These are phyloP conservation scores for Mucor lusitanicus DNA, from an alignment of 371 early-diverging fungal genomes.

Conservation along the genomic window DNA sequence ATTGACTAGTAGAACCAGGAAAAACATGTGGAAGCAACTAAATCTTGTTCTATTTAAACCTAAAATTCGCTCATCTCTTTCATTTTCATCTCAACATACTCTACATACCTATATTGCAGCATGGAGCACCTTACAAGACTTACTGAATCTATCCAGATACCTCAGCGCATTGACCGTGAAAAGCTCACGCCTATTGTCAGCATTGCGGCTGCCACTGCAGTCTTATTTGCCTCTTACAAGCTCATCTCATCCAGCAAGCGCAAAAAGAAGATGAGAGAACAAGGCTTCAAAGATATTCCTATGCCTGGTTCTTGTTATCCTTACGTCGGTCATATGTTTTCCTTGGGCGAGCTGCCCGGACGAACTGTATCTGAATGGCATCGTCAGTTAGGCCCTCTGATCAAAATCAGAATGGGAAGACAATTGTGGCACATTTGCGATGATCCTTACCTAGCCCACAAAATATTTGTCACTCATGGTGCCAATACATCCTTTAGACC, in stretches of 20 bases:
- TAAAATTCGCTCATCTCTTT: background rate
- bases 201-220: background rate
- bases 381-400: conserved; percentile 13
- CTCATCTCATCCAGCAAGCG: background rate
- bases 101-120: background rate
- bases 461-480: conserved; percentile 22
- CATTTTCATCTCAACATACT: background rate
- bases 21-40: background rate
- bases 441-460: conserved; percentile 20
- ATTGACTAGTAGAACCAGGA: background rate
- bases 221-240: background rate
- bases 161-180: background rate
- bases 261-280: background rate
- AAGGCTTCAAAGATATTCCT: conserved; percentile 5
- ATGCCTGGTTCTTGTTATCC: conserved; percentile 9
- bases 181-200: background rate
- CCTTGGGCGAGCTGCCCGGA: conserved; percentile 10
- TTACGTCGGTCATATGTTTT: conserved; percentile 18
- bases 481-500: conserved; percentile 7
- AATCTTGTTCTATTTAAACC: background rate
- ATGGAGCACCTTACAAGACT: background rate
- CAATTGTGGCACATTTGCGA: conserved; percentile 14
- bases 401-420: conserved; percentile 13
- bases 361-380: conserved; percentile 16
- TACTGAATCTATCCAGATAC: background rate